Conservation (phyloP, 495 filamentous ascomycete genomes). For the Lindgomyces ingoldianus region DNA sequence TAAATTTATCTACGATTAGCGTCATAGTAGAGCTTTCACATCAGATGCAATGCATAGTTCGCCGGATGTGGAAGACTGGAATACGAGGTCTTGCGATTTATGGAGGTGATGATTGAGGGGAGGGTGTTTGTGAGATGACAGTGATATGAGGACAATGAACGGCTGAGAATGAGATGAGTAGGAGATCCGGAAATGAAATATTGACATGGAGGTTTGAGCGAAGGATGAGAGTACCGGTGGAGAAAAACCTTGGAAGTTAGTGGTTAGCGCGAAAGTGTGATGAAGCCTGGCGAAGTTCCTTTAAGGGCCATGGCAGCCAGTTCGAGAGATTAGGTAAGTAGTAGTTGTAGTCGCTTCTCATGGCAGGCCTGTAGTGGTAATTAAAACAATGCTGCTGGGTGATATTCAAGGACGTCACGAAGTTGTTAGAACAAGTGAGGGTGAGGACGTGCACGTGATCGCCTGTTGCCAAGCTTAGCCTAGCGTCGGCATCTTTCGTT, state of each 20-base stretch:
- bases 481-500: conserved; percentile 24
- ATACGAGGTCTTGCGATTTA: background rate
- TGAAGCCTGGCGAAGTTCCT: too few relatives aligned
- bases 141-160: too few relatives aligned
- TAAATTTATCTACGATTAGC: background rate
- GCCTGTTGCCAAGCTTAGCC: background rate
- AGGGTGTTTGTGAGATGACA: background rate
- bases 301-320: too few relatives aligned
- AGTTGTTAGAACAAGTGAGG: background rate
- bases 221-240: too few relatives aligned
- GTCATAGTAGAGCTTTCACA: background rate
- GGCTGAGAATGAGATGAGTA: background rate
- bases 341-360: too few relatives aligned
- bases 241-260: too few relatives aligned
- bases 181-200: too few relatives aligned
- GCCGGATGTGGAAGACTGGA: background rate
- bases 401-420: background rate
- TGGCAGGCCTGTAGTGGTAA: too few relatives aligned
- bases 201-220: too few relatives aligned
- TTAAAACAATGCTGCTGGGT: background rate
- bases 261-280: too few relatives aligned
- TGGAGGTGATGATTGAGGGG: background rate
- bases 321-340: too few relatives aligned
- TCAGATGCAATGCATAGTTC: background rate
- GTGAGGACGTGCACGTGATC: background rate